phyloP scores from a whole-genome alignment of 352 stramenopile genomes.

The Globisporangium sylvaticum region DNA sequence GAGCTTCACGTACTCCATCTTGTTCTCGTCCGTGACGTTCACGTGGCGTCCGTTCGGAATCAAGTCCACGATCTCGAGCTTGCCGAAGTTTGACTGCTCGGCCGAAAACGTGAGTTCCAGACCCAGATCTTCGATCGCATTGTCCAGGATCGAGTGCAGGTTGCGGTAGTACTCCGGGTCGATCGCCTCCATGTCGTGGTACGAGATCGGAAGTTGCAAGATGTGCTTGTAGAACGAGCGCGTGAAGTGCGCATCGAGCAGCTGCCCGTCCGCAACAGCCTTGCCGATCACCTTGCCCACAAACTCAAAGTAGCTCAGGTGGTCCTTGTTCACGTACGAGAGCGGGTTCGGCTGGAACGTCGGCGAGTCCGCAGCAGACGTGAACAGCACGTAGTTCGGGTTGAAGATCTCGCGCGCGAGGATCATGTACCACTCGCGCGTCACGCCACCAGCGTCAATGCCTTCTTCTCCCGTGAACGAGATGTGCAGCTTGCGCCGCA shows the following conservation, averaged over 20 bases:
- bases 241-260: conserved; percentile 99
- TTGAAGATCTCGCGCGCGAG: conserved; percentile 99
- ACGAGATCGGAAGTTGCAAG: conserved; percentile 94
- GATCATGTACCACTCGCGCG: conserved; percentile 98
- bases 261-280: conserved; percentile 96
- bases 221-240: conserved; percentile 99
- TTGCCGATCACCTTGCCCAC: conserved; percentile 98
- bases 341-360: conserved; percentile 99
- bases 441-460: conserved; percentile 98
- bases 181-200: conserved; percentile 99
- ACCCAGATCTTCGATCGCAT: conserved; percentile 77
- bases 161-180: conserved; percentile 96
- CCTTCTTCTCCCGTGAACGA: conserved; percentile 98
- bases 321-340: conserved; percentile 98
- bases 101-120: conserved; percentile 93
- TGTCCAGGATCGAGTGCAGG: conserved; percentile 88
- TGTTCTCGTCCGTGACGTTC: conserved; percentile 90
- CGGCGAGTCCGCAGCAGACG: conserved; percentile 96
- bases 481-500: conserved; percentile 96
- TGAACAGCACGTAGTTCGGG: conserved; percentile 99
- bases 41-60: conserved; percentile 87
- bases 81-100: conserved; percentile 89
- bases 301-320: conserved; percentile 99
- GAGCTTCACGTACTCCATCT: conserved; percentile 91
- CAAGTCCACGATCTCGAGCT: conserved; percentile 85